phyloP scores from a whole-genome alignment of 768 basidiomycete genomes.

The Mycena amicta region DNA sequence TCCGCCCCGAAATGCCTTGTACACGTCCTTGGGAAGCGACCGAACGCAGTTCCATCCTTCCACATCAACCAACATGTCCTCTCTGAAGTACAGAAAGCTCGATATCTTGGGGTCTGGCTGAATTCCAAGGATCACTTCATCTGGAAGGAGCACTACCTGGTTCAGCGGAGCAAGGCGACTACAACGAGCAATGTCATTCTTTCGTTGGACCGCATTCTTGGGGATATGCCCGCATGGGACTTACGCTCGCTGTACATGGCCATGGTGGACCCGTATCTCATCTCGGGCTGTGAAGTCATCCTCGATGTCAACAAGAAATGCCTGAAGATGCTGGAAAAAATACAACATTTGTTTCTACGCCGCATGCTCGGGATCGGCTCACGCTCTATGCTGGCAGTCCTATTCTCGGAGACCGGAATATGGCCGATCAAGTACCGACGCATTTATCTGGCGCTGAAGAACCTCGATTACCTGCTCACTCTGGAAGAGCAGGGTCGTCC shows the following conservation, averaged over 20 bases:
- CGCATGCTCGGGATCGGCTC: constrained; percentile 5
- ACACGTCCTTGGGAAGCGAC: neutral
- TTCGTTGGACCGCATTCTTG: neutral
- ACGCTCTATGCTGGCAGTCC: neutral
- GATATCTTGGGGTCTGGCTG: neutral
- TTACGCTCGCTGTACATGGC: neutral
- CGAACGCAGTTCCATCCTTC: neutral
- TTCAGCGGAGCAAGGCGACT: neutral
- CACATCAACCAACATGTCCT: neutral
- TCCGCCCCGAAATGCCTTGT: neutral
- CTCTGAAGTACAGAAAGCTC: neutral
- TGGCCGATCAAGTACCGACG: constrained; percentile 9
- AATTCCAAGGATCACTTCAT: neutral
- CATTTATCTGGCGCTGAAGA: neutral
- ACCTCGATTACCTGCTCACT: too few relatives aligned
- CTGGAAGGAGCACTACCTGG: neutral
- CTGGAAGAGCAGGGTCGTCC: too few relatives aligned
- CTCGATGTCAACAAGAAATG: constrained; percentile 2
- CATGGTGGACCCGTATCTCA: constrained; percentile 8
- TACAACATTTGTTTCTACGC: constrained; percentile 4
- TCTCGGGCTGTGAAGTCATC: constrained; percentile 3
- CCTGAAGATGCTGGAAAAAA: constrained; percentile 3
- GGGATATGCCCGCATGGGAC: neutral
- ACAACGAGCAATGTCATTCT: neutral
- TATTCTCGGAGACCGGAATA: constrained; percentile 10